A percentile compares a stretch with the other conserved stretches of the same genome.
Conservation (phyloP, 1,284 basidiomycete genomes). For the Pseudozyma sp. region DNA sequence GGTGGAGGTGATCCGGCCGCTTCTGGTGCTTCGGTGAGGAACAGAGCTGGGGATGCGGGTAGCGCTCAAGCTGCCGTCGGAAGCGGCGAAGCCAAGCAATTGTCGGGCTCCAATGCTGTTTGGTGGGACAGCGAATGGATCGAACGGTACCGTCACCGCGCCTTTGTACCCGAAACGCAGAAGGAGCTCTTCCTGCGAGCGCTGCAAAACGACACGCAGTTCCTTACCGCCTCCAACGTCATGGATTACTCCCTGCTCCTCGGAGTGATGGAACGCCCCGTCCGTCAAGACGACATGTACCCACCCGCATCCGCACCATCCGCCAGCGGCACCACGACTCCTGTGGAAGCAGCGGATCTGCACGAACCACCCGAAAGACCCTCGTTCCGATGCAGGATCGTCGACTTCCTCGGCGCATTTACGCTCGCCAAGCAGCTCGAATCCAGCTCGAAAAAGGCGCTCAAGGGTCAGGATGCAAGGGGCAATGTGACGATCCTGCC, state of each 20-base stretch:
- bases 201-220: constrained; percentile 57
- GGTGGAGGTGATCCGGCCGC: neutral
- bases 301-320: constrained; percentile 20
- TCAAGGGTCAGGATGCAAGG: constrained; percentile 56
- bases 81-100: constrained; percentile 7
- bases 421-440: constrained; percentile 62
- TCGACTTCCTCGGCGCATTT: constrained; percentile 64
- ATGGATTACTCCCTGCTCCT: constrained; percentile 67
- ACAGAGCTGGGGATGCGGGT: constrained; percentile 3
- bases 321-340: neutral
- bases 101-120: constrained; percentile 31
- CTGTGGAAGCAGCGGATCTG: constrained; percentile 6
- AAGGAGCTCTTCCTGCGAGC: constrained; percentile 54
- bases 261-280: constrained; percentile 51
- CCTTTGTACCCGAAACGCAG: constrained; percentile 56
- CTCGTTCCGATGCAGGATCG: constrained; percentile 53
- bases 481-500: constrained; percentile 61
- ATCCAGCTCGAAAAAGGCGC: constrained; percentile 58
- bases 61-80: constrained; percentile 7
- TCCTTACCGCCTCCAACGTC: constrained; percentile 58
- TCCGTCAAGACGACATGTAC: constrained; percentile 42
- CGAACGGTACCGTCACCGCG: constrained; percentile 41
- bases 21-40: neutral
- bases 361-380: constrained; percentile 26
- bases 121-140: constrained; percentile 60